These are phyloP conservation scores for Cinchona pubescens DNA, from an alignment of 257 asterid species.

Conservation along the genomic window DNA sequence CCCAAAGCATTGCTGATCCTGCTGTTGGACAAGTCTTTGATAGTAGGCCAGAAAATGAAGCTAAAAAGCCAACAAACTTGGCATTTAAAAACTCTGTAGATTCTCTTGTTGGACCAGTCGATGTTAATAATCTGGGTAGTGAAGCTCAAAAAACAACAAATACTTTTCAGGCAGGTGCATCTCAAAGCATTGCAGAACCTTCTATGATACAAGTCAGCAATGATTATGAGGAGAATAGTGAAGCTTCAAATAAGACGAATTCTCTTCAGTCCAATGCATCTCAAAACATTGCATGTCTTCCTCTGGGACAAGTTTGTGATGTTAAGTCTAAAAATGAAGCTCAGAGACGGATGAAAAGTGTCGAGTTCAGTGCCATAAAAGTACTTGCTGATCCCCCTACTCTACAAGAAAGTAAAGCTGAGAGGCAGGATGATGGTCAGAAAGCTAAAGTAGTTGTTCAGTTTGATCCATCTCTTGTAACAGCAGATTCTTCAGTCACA, in stretches of 20 bases:
- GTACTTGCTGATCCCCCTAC: background rate
- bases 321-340: conserved; percentile 9
- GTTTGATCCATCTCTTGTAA: conserved; percentile 7
- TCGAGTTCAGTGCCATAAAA: background rate
- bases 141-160: conserved; percentile 4
- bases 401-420: conserved; percentile 3
- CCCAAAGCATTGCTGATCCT: conserved; percentile 31
- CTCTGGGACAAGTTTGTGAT: background rate
- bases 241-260: background rate
- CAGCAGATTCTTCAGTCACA: conserved; percentile 12
- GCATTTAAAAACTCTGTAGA: conserved; percentile 10
- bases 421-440: conserved; percentile 1
- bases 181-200: conserved; percentile 16
- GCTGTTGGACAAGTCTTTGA: conserved; percentile 13
- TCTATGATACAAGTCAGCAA: background rate
- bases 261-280: conserved; percentile 11
- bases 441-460: conserved; percentile 10
- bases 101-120: conserved; percentile 3
- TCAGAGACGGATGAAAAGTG: background rate
- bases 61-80: background rate
- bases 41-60: conserved; percentile 14
- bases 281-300: background rate
- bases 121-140: conserved; percentile 3
- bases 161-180: conserved; percentile 12
- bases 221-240: conserved; percentile 11